Evolutionary conservation across 164 flowering plant species (phyloP), one percentile per base, ranked within the genome.

Genomic region (Vitis cinerea): DNA sequence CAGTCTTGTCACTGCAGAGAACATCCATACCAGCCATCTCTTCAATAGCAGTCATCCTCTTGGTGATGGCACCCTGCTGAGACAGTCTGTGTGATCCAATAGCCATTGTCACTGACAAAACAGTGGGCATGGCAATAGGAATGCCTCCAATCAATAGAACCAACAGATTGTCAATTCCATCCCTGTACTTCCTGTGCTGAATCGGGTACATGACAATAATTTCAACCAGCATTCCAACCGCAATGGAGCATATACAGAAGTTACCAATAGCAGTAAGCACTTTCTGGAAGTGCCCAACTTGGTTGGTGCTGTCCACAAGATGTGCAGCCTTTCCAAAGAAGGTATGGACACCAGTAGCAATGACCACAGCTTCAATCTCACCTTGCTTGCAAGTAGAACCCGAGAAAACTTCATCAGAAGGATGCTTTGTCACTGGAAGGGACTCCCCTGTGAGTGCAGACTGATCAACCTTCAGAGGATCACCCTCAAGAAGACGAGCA

Each of bases 361-460:
- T 87, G n/a, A 88, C 92, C 31, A 88, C 87, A 17, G 87, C 92
- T 66, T 88, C 89, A 51, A 88, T 66, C 66, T 90, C 92, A 51
- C 94, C 94, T 71, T 90, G 94, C 74, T 90, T 90, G 82, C 94
- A 90, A 9, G 94, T 90, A 27, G 94, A 90, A 30, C 94, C 94
- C 5, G 94, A 90, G 84, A 79, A 90, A 19, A 89, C 85, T 74
- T 85, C 92, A 49, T 87, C 89, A 3, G 80, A 81, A 1, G 90
- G 84, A 58, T 73, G 68, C 73, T 85, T 87, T 61, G 90, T 89
- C 58, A 86, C 94, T 0, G 92, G 91, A 51, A 89, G 85, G 50
- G 91, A 89, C 70, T 89, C 94, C 73, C 94, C 94, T 1, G 94
- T 89, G 14, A 89, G 87, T 27, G 94, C 91, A 71, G 91, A 87